phyloP scores from a whole-genome alignment of 768 basidiomycete species.

The Gloeophyllum trabeum region DNA sequence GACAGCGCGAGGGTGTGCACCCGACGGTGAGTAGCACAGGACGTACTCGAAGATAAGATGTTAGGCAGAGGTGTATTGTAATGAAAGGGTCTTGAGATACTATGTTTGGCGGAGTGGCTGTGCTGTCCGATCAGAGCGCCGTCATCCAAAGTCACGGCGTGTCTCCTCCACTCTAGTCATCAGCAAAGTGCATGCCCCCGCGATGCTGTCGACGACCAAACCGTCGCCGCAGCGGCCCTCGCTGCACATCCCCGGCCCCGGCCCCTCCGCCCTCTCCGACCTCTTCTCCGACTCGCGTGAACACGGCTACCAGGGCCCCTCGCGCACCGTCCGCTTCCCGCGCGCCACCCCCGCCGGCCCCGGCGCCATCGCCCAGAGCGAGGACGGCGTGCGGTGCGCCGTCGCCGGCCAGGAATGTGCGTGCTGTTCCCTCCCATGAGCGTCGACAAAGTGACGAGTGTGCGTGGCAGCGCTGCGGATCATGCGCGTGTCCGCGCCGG shows the following conservation, averaged over 20 bases:
- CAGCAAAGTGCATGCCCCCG: too few species aligned
- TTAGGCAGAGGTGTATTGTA: too few species aligned
- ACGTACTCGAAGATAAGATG: too few species aligned
- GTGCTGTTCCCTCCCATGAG: slow-evolving; percentile 8
- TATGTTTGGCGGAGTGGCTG: too few species aligned
- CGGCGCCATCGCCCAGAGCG: slow-evolving; percentile 55
- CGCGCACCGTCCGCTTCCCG: slow-evolving; percentile 44
- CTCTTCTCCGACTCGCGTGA: slow-evolving; percentile 21
- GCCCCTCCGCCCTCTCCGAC: slow-evolving; percentile 3
- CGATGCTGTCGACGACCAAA: not conserved
- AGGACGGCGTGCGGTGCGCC: slow-evolving; percentile 56
- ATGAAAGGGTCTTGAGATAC: too few species aligned
- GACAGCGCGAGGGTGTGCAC: too few species aligned
- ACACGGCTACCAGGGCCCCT: slow-evolving; percentile 31
- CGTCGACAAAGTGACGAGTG: not conserved
- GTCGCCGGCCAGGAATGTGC: slow-evolving; percentile 75
- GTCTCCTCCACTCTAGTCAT: too few species aligned
- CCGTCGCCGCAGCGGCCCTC: slow-evolving; percentile 9
- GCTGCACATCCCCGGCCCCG: slow-evolving; percentile 6
- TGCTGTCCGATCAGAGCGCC: too few species aligned
- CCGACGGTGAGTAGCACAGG: too few species aligned
- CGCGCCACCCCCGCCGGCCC: slow-evolving; percentile 54
- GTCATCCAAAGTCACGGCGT: too few species aligned
- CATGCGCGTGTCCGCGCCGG: too few species aligned
- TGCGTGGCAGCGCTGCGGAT: slow-evolving; percentile 39